These are phyloP conservation scores for Plasmodium berghei DNA, from an alignment of 169 alveolate genomes.

Conservation along the genomic window DNA sequence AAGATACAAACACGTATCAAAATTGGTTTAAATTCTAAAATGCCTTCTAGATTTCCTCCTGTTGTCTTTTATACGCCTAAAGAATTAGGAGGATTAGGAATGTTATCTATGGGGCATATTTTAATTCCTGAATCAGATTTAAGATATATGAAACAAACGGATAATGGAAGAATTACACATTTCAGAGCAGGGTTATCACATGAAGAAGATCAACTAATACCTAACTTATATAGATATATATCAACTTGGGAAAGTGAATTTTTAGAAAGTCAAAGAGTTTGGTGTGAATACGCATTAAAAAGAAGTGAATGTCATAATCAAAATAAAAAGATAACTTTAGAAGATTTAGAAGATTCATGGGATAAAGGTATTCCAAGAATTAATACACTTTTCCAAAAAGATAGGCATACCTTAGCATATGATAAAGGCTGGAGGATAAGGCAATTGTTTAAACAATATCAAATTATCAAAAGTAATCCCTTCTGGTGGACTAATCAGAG, in stretches of 20 bases:
- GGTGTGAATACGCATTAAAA: conserved; percentile 99
- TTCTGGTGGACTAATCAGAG: conserved; percentile 99
- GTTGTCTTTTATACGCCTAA: conserved; percentile 99
- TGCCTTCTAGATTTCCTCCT: conserved; percentile 99
- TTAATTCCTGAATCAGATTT: conserved; percentile 99
- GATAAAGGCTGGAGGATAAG: conserved; percentile 99
- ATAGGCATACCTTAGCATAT: conserved; percentile 99
- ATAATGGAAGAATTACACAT: conserved; percentile 98
- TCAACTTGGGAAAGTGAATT: conserved; percentile 99
- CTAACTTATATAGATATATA: conserved; percentile 97
- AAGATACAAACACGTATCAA: conserved; percentile 99
- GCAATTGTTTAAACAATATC: conserved; percentile 98
- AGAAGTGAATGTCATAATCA: conserved; percentile 99
- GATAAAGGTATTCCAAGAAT: conserved; percentile 99
- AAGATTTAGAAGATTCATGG: conserved; percentile 99
- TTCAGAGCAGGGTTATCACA: conserved; percentile 99
- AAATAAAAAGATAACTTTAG: conserved; percentile 98
- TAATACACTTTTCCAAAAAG: conserved; percentile 99
- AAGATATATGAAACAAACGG: conserved; percentile 97
- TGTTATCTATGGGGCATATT: conserved; percentile 99
- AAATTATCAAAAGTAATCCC: conserved; percentile 97
- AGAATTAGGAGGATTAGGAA: conserved; percentile 99
- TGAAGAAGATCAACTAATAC: conserved; percentile 99
- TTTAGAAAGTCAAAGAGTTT: conserved; percentile 99
- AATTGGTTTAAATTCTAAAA: conserved; percentile 99